Percentiles rank a stretch among this genome's conserved stretches.
These are phyloP conservation scores for Amanita thiersii DNA, from an alignment of 768 basidiomycete genomes.

Conservation along the genomic window DNA sequence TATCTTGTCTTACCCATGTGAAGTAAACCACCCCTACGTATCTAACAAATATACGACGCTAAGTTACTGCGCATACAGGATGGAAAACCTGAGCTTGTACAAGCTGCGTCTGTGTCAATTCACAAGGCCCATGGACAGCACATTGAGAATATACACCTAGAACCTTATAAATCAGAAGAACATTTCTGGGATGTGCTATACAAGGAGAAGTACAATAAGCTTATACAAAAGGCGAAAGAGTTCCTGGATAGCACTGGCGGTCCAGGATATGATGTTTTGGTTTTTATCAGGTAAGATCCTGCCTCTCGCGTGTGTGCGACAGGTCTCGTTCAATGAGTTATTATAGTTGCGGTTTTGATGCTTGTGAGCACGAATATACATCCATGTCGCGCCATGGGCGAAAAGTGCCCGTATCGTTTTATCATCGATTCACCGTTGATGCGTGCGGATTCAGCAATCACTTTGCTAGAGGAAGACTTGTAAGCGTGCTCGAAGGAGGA, in stretches of 20 bases:
- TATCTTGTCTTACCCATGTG: conserved; percentile 38
- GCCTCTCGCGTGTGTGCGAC: background rate
- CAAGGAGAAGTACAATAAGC: conserved; percentile 45
- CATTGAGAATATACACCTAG: conserved; percentile 81
- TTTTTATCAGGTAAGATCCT: conserved; percentile 78
- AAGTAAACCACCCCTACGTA: background rate
- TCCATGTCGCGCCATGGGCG: conserved; percentile 90
- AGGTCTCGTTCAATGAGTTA: background rate
- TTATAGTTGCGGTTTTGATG: conserved; percentile 86
- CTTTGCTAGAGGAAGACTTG: conserved; percentile 59
- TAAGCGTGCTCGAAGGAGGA: conserved; percentile 93
- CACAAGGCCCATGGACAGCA: conserved; percentile 79
- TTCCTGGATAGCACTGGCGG: conserved; percentile 67
- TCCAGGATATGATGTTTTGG: conserved; percentile 58
- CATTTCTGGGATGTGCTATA: conserved; percentile 78
- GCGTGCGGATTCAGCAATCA: conserved; percentile 53
- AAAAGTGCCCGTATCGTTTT: conserved; percentile 85
- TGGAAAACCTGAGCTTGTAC: conserved; percentile 67
- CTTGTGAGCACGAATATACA: conserved; percentile 82
- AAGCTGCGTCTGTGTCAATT: conserved; percentile 80
- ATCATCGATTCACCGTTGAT: conserved; percentile 74
- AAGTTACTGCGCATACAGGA: conserved; percentile 39
- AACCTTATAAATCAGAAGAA: conserved; percentile 58
- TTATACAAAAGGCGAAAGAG: conserved; percentile 60
- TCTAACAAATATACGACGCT: background rate